Evolutionary conservation across 805 yeast genomes (phyloP).

Genomic region (baker's yeast (Saccharomyces cerevisiae)): DNA sequence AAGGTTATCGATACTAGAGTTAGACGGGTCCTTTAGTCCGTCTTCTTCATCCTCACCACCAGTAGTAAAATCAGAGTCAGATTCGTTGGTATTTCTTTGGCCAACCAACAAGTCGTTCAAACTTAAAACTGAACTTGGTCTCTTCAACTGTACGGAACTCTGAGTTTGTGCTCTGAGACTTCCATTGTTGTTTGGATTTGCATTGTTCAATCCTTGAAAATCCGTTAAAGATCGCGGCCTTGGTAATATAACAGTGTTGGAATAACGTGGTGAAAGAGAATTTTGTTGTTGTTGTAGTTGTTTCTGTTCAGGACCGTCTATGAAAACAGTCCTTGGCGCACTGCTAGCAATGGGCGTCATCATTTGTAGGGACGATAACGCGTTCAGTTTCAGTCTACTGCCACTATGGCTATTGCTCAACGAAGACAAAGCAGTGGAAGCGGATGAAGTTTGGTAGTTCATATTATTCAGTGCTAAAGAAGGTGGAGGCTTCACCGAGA

Average conservation of each 20-base stretch:
- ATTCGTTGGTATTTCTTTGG: constrained; percentile 6
- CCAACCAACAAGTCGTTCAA: constrained; percentile 13
- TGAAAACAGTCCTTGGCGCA: constrained; percentile 9
- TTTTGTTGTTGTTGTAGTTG: neutral
- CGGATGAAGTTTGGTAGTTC: neutral
- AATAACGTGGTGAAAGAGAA: neutral
- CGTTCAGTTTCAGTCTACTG: constrained; percentile 26
- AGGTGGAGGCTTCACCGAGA: neutral
- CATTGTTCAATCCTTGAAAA: constrained; percentile 5
- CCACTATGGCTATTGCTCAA: constrained; percentile 6
- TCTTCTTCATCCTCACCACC: constrained; percentile 8
- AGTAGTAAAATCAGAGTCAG: constrained; percentile 14
- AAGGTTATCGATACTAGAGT: constrained; percentile 7
- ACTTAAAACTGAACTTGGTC: constrained; percentile 22
- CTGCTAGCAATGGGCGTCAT: constrained; percentile 47
- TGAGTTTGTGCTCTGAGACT: neutral
- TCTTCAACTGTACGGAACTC: constrained; percentile 6
- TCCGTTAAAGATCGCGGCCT: constrained; percentile 24
- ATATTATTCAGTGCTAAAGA: neutral
- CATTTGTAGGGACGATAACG: constrained; percentile 47
- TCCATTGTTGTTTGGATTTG: neutral
- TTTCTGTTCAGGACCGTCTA: constrained; percentile 15
- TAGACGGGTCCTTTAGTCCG: constrained; percentile 10
- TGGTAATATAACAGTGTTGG: constrained; percentile 7
- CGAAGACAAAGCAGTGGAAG: neutral